Percentiles rank a stretch among this genome's conserved stretches.
These are phyloP conservation scores for Isoetes engelmannii DNA, from an alignment of 83 land plant genomes.

Conservation along the genomic window DNA sequence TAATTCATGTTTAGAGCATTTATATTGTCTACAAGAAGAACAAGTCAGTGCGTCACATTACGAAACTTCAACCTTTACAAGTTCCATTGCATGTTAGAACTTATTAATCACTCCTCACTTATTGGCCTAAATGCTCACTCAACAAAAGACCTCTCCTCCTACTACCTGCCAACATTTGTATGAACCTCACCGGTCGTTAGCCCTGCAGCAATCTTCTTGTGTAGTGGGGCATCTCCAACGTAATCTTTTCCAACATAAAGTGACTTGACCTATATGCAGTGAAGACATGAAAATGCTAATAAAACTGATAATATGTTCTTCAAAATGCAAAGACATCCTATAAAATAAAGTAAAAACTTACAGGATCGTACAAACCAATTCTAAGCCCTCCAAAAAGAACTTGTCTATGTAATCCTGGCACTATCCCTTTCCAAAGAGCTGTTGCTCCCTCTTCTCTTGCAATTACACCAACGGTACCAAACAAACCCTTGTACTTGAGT, in stretches of 20 bases:
- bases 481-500: conserved; percentile 82
- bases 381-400: conserved; percentile 88
- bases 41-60: no score
- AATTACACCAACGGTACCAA: conserved; percentile 88
- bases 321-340: neutral
- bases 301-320: conserved; percentile 1
- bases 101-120: neutral
- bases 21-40: neutral
- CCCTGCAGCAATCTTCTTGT: conserved; percentile 89
- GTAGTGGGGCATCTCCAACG: conserved; percentile 88
- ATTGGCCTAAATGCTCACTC: neutral
- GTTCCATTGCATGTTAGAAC: no score
- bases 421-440: conserved; percentile 88
- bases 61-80: no score
- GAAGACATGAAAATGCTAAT: neutral
- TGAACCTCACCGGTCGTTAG: conserved; percentile 68
- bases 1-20: neutral
- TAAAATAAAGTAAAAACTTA: conserved; percentile 23
- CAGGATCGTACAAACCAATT: conserved; percentile 96
- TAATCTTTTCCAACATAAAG: conserved; percentile 78
- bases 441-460: conserved; percentile 86
- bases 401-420: conserved; percentile 96
- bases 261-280: conserved; percentile 53
- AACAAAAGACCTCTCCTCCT: neutral
- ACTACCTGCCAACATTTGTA: neutral